Base-by-base conservation (phyloP, 768 basidiomycete species). In the Amanita phalloides region DNA sequence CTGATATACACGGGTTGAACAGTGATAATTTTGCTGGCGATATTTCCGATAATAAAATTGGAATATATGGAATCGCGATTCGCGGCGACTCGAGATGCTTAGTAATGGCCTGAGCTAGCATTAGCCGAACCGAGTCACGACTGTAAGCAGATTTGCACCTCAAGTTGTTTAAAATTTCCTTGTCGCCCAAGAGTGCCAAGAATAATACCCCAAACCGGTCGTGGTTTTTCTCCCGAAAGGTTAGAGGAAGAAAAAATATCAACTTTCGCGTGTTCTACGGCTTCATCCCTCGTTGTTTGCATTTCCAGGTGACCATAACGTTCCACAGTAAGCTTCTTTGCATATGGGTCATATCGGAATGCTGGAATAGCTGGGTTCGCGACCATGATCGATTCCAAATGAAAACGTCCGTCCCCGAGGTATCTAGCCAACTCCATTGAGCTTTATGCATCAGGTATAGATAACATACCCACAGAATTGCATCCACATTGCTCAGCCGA, bases 361-460 rank as follows among this genome's bases (percentile, higher is more conserved):
- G 96, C 94, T 9, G 96, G 93, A 14, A 98, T 76, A 28, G 77
- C 67, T 0, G 96, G 96, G 64, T 99, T 99, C n/a, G 93, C 92
- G 54, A 99, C 96, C 96, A 99, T 99, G 64, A 97, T 93, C 11
- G 91, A 89, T 67, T 99, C 96, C 14, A 98, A 77, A 64, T 98
- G 96, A 72, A 99, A 99, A 8, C 96, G 86, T 20, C 96, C 96
- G 60, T 99, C 96, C 14, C 96, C 96, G 25, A 99, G 79, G 65
- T 98, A 99, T 60, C 93, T 96, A 35, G 53, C 39, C 55, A 38
- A 37, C 54, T 45, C 57, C 30, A 51, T 55, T 39, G 37, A 41
- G 21, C 25, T 52, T 41, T 25, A 44, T 17, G 32, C 25, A 48
- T 20, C 7, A 9, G n/a, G 7, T 6, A 42, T 23, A 38, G 28